Base-by-base conservation (phyloP, 257 asterid species). In the Solanum habrochaites region DNA sequence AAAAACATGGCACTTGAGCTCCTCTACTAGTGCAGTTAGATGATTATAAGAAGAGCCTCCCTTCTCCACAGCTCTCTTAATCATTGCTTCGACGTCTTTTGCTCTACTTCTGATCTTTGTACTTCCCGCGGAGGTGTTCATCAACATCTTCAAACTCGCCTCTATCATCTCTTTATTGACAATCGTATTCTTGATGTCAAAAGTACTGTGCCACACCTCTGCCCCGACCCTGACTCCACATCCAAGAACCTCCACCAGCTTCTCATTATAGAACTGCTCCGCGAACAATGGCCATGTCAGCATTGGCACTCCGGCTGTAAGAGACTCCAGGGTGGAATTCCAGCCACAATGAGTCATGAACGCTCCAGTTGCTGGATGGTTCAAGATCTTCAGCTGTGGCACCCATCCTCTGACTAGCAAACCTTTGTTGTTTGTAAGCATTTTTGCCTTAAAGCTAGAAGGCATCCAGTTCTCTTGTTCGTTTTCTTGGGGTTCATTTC, bases 341-440 rank as follows among this genome's bases (percentile, higher is more conserved):
- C 92, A 90, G 9, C 92, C 91, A 31, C 92, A 90, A 3, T 89
- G 90, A 14, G 88, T 90, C 90, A 90, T n/a, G 60, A 90, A 90
- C 11, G 32, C 90, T 11, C 92, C 89, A 1, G 75, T 43, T 0
- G 92, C 62, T 8, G 85, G 83, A 58, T 90, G 91, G 39, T 86
- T 42, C 56, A 90, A 70, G 43, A 90, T 90, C 85, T 0, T 21
- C 35, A 89, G 23, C n/a, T 90, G 90, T 5, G 91, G 91, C 7
- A 88, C 89, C 92, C 91, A 90, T 5, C 82, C 88, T 70, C 84
- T 67, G 6, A 87, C 52, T 14, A 90, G 87, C n/a, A 90, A 35
- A 21, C 90, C 89, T 58, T 52, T 87, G 1, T 37, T 73, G n/a
- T 42, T 31, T 29, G 58, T 58, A 18, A 12, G 35, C 39, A 83